Base-by-base conservation (phyloP, 306 rosid genomes). In the Vigna nakashimae region DNA sequence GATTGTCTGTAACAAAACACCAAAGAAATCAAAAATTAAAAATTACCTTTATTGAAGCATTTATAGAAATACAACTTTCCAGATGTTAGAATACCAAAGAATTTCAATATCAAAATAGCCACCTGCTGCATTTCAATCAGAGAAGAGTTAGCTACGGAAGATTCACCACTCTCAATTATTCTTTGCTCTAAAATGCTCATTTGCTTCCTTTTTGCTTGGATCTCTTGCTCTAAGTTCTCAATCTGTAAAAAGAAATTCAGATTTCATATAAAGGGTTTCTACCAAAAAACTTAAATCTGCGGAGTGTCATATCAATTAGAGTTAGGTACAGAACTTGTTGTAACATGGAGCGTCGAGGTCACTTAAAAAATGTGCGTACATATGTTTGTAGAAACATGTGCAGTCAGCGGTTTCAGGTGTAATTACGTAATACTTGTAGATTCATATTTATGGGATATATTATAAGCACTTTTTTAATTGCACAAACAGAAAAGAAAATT, bases 71-170 rank as follows among this genome's bases (percentile, higher is more conserved):
- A 48, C 18, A 69, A 77, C 22, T 57, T 80, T 73, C 36, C 72
- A 71, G 40, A 74, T 36, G 36, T 26, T 38, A 79, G 43, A 74
- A 67, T 45, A 53, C 42, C 58, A 64, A 14, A 70, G 26, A 70
- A 59, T 51, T 53, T 62, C 17, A 53, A 24, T 18, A 42, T 42
- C 70, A 70, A 69, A 36, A 77, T 34, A 57, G 64, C 73, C 83
- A 95, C 99, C 98, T 96, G 96, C 88, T 92, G 99, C 96, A 92
- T 91, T 87, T 92, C 97, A 81, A 87, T 91, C 80, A 86, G 62
- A 24, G 97, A 87, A 32, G 94, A 84, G 82, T 83, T 89, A 68
- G 97, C 80, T 72, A 84, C 76, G 24, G 99, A 91, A 79, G 96
- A 88, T 89, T 92, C 96, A 2, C 93, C 93, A 71, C 89, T 86